Base-by-base conservation (phyloP, 1,139 yeast species). In the Candida sanyaensis region DNA sequence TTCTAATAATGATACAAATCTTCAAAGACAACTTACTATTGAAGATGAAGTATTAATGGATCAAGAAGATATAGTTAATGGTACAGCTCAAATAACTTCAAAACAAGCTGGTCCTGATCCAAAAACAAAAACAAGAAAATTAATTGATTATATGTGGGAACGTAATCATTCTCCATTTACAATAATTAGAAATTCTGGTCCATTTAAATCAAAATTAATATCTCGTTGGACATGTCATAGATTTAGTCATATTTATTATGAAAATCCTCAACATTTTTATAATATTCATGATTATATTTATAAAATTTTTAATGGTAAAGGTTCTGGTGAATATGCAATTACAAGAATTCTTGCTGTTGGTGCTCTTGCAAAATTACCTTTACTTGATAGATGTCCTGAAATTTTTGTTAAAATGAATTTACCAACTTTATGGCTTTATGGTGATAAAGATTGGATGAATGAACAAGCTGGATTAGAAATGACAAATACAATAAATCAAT, bases 371-470 rank as follows among this genome's bases (percentile, higher is more conserved):
- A 65, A 64, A 48, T 57, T 73, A n/a, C 80, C 80, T 2, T 62
- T 75, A 38, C 57, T 73, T 28, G 80, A 75, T 56, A 64, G 80
- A 50, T 63, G 74, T 41, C 80, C 80, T 1, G 62, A 66, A 42
- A 60, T 55, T 46, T 65, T 73, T 54, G 69, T 65, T 10, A 52
- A 64, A 11, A 63, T 67, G 69, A 63, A 68, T n/a, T 59, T 75
- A 24, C 79, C 79, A 6, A 69, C 78, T 1, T 62, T 74, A 39
- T 74, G 78, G 77, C 51, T 75, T 41, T 75, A 75, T 52, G 80
- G 80, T 26, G 78, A 73, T 51, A 68, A 63, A 34, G 79, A 75
- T 57, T 75, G 80, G 80, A 75, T 75, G 80, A 73, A 74, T 50
- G 71, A 67, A 17, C 65, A 65, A 42, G 78, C 80, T 3, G 80